These are phyloP conservation scores for Cyphellophora europaea DNA, from an alignment of 2,329 filamentous ascomycete species.

Conservation along the genomic window DNA sequence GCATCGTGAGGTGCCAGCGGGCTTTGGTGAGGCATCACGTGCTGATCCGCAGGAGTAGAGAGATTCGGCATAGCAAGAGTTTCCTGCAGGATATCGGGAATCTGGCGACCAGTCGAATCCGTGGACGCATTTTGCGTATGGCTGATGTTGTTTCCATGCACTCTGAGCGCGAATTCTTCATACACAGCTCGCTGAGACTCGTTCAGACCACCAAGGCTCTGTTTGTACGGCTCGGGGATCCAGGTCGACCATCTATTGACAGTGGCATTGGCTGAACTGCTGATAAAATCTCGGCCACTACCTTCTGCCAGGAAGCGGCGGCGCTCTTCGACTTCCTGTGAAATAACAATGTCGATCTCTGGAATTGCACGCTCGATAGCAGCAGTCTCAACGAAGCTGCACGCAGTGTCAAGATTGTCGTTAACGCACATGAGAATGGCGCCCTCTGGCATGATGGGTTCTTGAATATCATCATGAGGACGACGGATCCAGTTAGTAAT, in stretches of 20 bases:
- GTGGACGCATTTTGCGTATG: constrained; percentile 48
- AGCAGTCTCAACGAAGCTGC: constrained; percentile 87
- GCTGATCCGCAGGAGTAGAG: constrained; percentile 53
- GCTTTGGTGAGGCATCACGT: constrained; percentile 50
- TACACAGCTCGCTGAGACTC: constrained; percentile 91
- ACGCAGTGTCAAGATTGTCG: constrained; percentile 89
- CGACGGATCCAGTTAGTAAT: constrained; percentile 97
- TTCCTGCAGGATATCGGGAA: constrained; percentile 55
- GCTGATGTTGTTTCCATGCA: constrained; percentile 50
- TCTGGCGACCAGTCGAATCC: constrained; percentile 46
- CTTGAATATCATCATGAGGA: constrained; percentile 41
- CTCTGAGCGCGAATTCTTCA: constrained; percentile 86
- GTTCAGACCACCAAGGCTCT: constrained; percentile 74
- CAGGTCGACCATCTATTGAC: constrained; percentile 88
- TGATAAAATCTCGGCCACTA: constrained; percentile 14
- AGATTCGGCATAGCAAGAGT: constrained; percentile 52
- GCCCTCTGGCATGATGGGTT: constrained; percentile 75
- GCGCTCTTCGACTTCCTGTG: constrained; percentile 67
- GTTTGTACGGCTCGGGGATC: constrained; percentile 86
- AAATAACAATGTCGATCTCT: constrained; percentile 91
- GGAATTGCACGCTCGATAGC: constrained; percentile 87
- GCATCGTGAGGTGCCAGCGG: constrained; percentile 41
- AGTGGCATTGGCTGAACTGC: constrained; percentile 33
- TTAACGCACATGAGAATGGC: constrained; percentile 98
- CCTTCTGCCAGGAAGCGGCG: constrained; percentile 63